Evolutionary conservation across 306 rosid genomes (phyloP), one percentile per base, ranked within the genome.

Genomic region (Cicer cuneatum): DNA sequence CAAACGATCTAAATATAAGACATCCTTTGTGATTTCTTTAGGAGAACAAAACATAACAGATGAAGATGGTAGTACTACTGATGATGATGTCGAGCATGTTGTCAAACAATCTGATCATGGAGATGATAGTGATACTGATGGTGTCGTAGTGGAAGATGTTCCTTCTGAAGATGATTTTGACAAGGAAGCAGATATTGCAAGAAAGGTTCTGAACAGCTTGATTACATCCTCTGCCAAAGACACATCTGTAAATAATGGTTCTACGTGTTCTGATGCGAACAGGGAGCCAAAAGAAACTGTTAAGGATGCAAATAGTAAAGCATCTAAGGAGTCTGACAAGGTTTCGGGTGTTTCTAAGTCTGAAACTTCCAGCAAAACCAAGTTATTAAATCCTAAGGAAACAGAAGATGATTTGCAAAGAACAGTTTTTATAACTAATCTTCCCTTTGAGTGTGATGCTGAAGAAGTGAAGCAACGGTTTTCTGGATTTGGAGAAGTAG

Each of bases 391-490:
- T 76, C 80, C 69, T 60, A 81, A 90, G 78, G 83, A 60, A 80
- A 76, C 75, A 10, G 95, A 85, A 18, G 89, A 78, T 60, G 94
- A 87, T 76, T 80, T 92, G 90, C 87, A 78, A 79, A 76, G 89
- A 85, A 92, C 99, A 81, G 45, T 92, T 87, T 94, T 90, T 67
- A 82, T 94, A 68, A 85, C 76, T 77, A 94, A 94, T 78, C 90
- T 94, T 83, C 97, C 95, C 14, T 94, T 94, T 74, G 99, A 94
- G 39, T 75, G 87, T 38, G 77, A 80, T 61, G 84, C 77, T 6
- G 96, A 86, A 74, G 99, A 94, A 81, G 92, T 94, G 67, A 90
- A 86, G 81, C 88, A 90, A 73, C 81, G 96, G 12, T 94, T 94
- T 84, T 86, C 96, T 78, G 84, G 85, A 78, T 94, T 90, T 78